A percentile compares a stretch with the other conserved stretches of the same genome.
Evolutionary conservation across 148 eudicot genomes (phyloP).

Genomic region (Pouteria glomerata): DNA sequence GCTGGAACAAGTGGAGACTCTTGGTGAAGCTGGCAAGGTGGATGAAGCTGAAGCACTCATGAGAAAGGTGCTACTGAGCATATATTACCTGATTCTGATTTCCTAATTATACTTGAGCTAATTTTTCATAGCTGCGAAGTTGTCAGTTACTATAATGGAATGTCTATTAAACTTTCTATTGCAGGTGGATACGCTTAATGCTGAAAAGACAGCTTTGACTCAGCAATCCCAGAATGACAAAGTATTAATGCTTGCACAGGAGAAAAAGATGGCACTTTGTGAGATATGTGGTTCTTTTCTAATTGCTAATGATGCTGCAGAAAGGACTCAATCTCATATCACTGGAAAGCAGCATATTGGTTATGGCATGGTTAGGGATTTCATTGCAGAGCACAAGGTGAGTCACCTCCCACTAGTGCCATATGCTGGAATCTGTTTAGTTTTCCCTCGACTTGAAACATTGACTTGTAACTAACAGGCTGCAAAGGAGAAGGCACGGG

Average conservation of each 20-base stretch:
- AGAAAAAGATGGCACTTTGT: conserved; percentile 97
- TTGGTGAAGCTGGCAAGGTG: conserved; percentile 96
- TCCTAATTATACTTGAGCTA: not conserved
- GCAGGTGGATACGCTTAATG: conserved; percentile 87
- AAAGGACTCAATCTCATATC: conserved; percentile 94
- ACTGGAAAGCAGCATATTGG: conserved; percentile 98
- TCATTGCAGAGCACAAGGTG: conserved; percentile 73
- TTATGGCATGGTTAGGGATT: conserved; percentile 91
- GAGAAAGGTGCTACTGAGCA: conserved; percentile 63
- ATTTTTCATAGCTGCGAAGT: not conserved
- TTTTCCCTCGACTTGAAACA: not conserved
- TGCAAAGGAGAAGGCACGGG: conserved; percentile 81
- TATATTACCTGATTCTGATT: not conserved
- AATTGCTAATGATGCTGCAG: conserved; percentile 90
- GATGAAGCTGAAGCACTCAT: conserved; percentile 99
- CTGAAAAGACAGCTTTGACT: conserved; percentile 69
- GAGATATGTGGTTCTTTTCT: conserved; percentile 96
- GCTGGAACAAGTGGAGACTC: conserved; percentile 85
- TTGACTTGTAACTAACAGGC: conserved; percentile 36
- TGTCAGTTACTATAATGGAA: not conserved
- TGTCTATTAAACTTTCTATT: conserved; percentile 2
- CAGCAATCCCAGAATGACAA: conserved; percentile 62
- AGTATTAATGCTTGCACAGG: conserved; percentile 70
- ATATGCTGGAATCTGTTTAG: not conserved
- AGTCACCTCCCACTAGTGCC: not conserved